Conservation (phyloP, 129 eudicot genomes). For the Centrapalus pauciflorus region DNA sequence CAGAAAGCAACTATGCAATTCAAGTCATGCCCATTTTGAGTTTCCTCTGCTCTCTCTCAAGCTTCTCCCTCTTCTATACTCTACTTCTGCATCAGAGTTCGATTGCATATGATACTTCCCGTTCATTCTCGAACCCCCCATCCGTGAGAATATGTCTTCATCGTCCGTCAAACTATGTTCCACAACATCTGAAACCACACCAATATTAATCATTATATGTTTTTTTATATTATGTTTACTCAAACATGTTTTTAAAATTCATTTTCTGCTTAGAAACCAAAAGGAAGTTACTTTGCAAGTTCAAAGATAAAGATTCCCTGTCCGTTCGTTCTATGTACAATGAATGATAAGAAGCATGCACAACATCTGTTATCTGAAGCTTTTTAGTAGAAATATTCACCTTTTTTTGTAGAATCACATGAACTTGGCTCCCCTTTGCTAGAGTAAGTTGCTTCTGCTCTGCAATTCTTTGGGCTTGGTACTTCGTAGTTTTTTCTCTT, state of each 20-base stretch:
- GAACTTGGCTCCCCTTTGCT: constrained; percentile 23
- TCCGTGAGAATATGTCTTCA: constrained; percentile 59
- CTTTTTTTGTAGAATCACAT: constrained; percentile 33
- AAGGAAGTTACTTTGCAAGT: too few relatives aligned
- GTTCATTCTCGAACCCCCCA: constrained; percentile 48
- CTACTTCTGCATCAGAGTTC: constrained; percentile 92
- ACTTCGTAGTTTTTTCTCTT: constrained; percentile 14
- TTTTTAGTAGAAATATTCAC: too few relatives aligned
- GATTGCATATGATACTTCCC: constrained; percentile 48
- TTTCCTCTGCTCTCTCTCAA: constrained; percentile 61
- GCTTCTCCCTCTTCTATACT: constrained; percentile 89
- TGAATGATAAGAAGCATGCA: too few relatives aligned
- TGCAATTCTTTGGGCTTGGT: constrained; percentile 26
- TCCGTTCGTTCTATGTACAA: too few relatives aligned
- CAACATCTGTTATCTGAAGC: too few relatives aligned
- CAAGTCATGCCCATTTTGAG: constrained; percentile 28
- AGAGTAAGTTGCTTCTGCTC: constrained; percentile 20
- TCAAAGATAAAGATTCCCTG: too few relatives aligned
- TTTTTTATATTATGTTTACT: too few relatives aligned
- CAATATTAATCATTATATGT: too few relatives aligned
- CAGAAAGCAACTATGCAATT: constrained; percentile 26
- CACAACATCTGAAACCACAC: background rate
- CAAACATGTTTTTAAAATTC: too few relatives aligned
- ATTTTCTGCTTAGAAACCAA: too few relatives aligned
- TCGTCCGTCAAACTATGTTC: constrained; percentile 54